Evolutionary conservation across 805 yeast species (phyloP), one percentile per base, ranked within the genome.

Genomic region (Spathaspora hagerdaliae): DNA sequence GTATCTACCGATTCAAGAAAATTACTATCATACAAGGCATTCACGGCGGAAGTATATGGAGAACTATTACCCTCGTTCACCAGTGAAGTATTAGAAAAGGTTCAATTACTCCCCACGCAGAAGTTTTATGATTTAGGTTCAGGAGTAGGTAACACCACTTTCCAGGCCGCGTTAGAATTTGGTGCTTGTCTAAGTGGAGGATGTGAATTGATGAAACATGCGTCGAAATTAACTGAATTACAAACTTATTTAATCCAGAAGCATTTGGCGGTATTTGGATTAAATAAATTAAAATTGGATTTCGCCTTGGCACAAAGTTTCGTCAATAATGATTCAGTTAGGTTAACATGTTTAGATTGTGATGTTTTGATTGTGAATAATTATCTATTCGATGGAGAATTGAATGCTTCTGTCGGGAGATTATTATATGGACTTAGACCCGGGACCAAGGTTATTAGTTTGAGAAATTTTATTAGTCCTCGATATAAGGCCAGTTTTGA

Each of bases 101-200:
- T 89, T 41, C 75, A 73, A 1, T 65, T 90, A 41, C 62, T 68
- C 33, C 71, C 79, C 1, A 64, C 63, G 1, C 76, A 79, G 38
- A 77, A 71, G n/a, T 90, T 89, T 56, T 81, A 91, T 50, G 97
- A 91, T 64, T 70, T 91, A 24, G 97, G 97, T 0, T 88, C 96
- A 0, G 97, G 97, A 12, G 97, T 91, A 12, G 97, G 97, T 0
- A 91, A 91, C 59, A 88, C 96, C 47, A 84, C 86, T 0, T 75
- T 90, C 36, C 97, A 90, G 61, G 95, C 96, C 0, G 89, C 96
- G 0, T 63, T 91, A 32, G 96, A 90, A 56, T 81, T 79, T 59
- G 96, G 96, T 2, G 85, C 90, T 49, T 73, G 73, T 43, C 53
- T 59, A 12, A 83, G 96, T 61, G 88, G 87, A 57, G 97, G 97